Percentiles rank a stretch among this genome's conserved stretches.
Conservation (phyloP, 164 flowering plant genomes). For the Hamamelis virginiana region DNA sequence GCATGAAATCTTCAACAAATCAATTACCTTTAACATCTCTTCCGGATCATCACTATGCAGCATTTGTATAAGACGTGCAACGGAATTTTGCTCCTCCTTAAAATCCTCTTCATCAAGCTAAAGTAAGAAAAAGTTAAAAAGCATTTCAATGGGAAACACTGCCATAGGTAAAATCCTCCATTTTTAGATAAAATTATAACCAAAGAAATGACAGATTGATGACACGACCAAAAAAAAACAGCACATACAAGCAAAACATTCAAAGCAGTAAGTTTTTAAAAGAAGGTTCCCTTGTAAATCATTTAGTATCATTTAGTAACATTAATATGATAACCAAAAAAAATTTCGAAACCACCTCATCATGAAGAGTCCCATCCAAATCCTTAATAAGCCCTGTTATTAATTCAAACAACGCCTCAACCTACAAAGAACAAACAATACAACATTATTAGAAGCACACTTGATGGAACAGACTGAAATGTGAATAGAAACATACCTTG, state of each 20-base stretch:
- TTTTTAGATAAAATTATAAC: neutral
- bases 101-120: constrained; percentile 82
- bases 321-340: neutral
- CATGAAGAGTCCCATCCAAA: constrained; percentile 61
- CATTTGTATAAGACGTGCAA: constrained; percentile 63
- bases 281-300: neutral
- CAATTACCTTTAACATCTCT: constrained; percentile 57
- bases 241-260: too few relatives aligned
- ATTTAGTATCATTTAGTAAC: too few relatives aligned
- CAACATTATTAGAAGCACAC: neutral
- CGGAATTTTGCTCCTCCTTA: constrained; percentile 89
- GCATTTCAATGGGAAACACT: neutral
- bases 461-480: constrained; percentile 5
- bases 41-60: constrained; percentile 59
- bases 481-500: neutral
- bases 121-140: neutral
- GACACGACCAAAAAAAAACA: neutral
- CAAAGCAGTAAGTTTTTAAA: too few relatives aligned
- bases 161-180: neutral
- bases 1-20: constrained; percentile 2
- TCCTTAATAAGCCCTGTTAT: constrained; percentile 90
- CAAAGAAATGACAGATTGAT: neutral
- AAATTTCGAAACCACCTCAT: constrained; percentile 54
- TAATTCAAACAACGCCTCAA: constrained; percentile 90
- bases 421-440: constrained; percentile 42